A percentile compares a stretch with the other conserved stretches of the same genome.
Evolutionary conservation across 2,329 filamentous ascomycete genomes (phyloP).

Genomic region (Talaromyces sp.): DNA sequence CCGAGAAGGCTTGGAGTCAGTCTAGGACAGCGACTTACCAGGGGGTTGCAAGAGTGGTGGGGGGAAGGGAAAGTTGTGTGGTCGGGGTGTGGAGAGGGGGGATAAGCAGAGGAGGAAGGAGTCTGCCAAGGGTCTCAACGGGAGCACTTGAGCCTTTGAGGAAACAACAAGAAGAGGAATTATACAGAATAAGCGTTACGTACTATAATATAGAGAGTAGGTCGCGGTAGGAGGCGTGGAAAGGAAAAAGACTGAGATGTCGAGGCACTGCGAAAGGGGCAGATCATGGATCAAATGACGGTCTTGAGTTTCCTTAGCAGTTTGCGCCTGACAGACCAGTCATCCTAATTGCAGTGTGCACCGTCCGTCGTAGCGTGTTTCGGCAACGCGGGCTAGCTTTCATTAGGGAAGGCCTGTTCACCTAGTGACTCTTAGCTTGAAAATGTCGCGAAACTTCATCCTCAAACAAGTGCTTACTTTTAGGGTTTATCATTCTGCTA

Average conservation of each 20-base stretch:
- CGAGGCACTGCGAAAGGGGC: neutral
- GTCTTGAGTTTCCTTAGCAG: neutral
- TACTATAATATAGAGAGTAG: neutral
- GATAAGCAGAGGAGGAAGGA: neutral
- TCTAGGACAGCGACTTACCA: neutral
- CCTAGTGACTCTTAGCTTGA: neutral
- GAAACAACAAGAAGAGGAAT: neutral
- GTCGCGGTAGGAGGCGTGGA: neutral
- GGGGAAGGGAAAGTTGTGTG: slow-evolving; percentile 9
- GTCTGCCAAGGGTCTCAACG: slow-evolving; percentile 6
- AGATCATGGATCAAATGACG: neutral
- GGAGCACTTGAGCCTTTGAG: neutral
- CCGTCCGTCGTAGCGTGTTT: slow-evolving; percentile 14
- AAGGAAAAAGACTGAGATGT: neutral
- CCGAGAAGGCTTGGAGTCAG: neutral
- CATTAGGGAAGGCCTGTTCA: neutral
- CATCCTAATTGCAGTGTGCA: slow-evolving; percentile 7
- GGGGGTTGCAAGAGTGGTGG: slow-evolving; percentile 10
- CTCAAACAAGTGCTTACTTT: neutral
- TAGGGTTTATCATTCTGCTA: neutral
- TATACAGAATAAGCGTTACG: neutral
- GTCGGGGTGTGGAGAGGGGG: slow-evolving; percentile 12
- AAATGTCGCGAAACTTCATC: neutral
- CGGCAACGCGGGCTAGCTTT: slow-evolving; percentile 7
- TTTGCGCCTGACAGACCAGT: neutral